Evolutionary conservation across 805 yeast genomes (phyloP).

Genomic region (Lipomyces yamadae): DNA sequence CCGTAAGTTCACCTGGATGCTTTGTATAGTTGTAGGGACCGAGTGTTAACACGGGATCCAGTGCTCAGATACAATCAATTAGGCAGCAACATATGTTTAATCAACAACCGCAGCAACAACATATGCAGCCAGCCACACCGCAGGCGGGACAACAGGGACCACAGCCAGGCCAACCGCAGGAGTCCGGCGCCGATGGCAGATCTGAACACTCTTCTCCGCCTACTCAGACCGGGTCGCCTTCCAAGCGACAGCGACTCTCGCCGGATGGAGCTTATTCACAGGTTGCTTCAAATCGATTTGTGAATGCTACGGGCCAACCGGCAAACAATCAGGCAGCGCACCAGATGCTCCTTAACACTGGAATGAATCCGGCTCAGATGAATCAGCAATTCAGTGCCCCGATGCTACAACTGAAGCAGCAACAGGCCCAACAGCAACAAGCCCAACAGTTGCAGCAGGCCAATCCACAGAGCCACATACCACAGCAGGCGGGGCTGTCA

Average conservation of each 20-base stretch:
- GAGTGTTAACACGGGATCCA: not conserved
- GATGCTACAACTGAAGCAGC: conserved; percentile 38
- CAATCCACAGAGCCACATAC: conserved; percentile 37
- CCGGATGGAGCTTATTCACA: conserved; percentile 44
- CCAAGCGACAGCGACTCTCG: conserved; percentile 47
- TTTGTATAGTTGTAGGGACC: not conserved
- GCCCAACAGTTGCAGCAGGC: conserved; percentile 38
- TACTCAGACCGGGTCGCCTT: conserved; percentile 42
- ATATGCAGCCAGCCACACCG: conserved; percentile 26
- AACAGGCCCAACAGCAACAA: conserved; percentile 36
- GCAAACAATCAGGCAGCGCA: conserved; percentile 28
- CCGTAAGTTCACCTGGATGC: conserved; percentile 14
- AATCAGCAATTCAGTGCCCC: conserved; percentile 38
- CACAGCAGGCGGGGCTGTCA: conserved; percentile 14
- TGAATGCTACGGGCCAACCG: conserved; percentile 21
- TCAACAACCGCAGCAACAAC: conserved; percentile 13
- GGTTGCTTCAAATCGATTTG: conserved; percentile 23
- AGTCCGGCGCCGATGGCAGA: conserved; percentile 14
- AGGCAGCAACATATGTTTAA: conserved; percentile 33
- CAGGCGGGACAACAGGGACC: conserved; percentile 33
- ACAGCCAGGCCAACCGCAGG: conserved; percentile 28
- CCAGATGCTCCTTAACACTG: conserved; percentile 39
- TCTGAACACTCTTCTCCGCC: conserved; percentile 40
- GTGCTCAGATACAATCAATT: conserved; percentile 34
- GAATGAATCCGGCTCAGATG: conserved; percentile 33